Percentiles rank a stretch among this genome's conserved stretches.
Evolutionary conservation across 1,139 yeast genomes (phyloP).

Genomic region (Diutina ranongensis): DNA sequence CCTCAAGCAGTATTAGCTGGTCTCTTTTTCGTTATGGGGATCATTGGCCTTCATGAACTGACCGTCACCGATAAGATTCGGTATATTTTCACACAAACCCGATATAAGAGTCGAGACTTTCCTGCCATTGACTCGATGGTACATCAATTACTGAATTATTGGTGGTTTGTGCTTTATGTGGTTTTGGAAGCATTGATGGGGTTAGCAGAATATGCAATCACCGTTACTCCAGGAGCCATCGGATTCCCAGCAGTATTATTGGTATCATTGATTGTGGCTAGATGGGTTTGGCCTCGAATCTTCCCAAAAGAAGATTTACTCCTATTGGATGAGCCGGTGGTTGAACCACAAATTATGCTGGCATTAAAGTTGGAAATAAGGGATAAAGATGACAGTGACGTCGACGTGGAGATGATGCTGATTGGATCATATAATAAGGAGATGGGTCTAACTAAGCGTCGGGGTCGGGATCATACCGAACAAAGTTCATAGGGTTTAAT

Average conservation of each 20-base stretch:
- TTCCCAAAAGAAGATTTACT: slow-evolving; percentile 53
- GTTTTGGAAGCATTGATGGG: slow-evolving; percentile 54
- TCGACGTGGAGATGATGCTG: background rate
- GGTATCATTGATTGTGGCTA: slow-evolving; percentile 47
- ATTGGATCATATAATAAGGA: background rate
- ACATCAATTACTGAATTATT: slow-evolving; percentile 7
- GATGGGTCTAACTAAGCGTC: too few relatives aligned
- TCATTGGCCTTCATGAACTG: slow-evolving; percentile 63
- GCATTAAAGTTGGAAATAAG: background rate
- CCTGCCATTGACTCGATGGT: slow-evolving; percentile 26
- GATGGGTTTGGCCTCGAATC: slow-evolving; percentile 54
- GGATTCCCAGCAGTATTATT: slow-evolving; percentile 83
- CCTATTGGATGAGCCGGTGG: slow-evolving; percentile 63
- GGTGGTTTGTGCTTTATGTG: slow-evolving; percentile 43
- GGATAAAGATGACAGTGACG: background rate
- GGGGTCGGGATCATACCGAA: too few relatives aligned
- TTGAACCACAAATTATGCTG: slow-evolving; percentile 21
- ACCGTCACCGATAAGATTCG: slow-evolving; percentile 52
- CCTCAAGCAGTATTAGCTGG: slow-evolving; percentile 95
- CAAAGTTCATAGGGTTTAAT: too few relatives aligned
- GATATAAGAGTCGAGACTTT: slow-evolving; percentile 26
- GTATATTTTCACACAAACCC: slow-evolving; percentile 54
- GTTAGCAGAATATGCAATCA: slow-evolving; percentile 73
- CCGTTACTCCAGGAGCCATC: slow-evolving; percentile 82
- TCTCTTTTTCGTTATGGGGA: slow-evolving; percentile 85